Percentiles rank a stretch among this genome's conserved stretches.
Evolutionary conservation across 108 stramenopile genomes (phyloP).

Genomic region (Fistulifera pelliculosa): DNA sequence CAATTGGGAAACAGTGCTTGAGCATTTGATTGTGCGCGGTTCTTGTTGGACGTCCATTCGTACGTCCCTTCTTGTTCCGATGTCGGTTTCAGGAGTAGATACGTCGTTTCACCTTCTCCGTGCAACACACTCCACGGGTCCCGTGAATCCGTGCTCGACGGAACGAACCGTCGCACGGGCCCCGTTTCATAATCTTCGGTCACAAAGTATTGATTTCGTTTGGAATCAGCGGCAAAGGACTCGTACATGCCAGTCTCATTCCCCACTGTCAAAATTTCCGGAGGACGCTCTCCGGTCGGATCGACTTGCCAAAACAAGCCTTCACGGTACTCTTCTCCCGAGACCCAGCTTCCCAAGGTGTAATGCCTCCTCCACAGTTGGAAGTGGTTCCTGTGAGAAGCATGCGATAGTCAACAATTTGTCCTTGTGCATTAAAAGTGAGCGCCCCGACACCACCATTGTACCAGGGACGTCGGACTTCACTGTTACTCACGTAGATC

Average conservation of each 20-base stretch:
- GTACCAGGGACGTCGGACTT: constrained; percentile 11
- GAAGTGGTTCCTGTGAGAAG: constrained; percentile 19
- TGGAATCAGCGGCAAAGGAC: constrained; percentile 26
- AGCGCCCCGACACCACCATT: constrained; percentile 36
- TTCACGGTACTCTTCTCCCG: constrained; percentile 33
- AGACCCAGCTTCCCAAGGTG: constrained; percentile 44
- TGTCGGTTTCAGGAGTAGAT: neutral
- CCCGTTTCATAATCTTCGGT: constrained; percentile 42
- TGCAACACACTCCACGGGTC: constrained; percentile 17
- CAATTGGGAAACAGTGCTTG: constrained; percentile 12
- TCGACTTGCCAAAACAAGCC: constrained; percentile 16
- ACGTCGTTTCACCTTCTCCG: constrained; percentile 5
- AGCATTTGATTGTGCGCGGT: constrained; percentile 12
- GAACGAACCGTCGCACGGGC: constrained; percentile 32
- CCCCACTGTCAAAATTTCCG: constrained; percentile 30
- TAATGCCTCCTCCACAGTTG: constrained; percentile 51
- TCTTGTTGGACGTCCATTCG: constrained; percentile 10
- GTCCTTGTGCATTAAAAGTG: constrained; percentile 22
- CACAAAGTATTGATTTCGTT: constrained; percentile 32
- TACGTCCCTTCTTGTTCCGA: constrained; percentile 2
- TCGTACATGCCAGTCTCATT: constrained; percentile 26
- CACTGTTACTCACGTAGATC: constrained; percentile 55
- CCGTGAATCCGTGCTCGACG: constrained; percentile 10
- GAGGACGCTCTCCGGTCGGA: constrained; percentile 25
- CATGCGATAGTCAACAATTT: constrained; percentile 25